Base-by-base conservation (phyloP, 108 stramenopile genomes). In the Stephanodiscus triporus region DNA sequence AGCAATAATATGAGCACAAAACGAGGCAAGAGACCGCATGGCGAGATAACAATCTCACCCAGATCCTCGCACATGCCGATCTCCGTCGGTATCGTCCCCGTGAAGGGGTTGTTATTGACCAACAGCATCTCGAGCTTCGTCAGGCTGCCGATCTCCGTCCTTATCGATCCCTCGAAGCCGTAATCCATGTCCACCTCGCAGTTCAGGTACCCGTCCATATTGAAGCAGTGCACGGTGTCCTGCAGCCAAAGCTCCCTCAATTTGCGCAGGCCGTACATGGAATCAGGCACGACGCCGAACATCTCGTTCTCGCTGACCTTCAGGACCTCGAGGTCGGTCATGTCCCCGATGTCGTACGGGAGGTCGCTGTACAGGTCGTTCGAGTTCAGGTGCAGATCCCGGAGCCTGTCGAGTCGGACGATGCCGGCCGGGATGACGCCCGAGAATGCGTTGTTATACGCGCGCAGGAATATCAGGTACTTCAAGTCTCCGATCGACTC, bases 371-470 rank as follows among this genome's bases (percentile, higher is more conserved):
- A 68, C 0, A 86, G 20, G n/a, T 40, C 36, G 34, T 84, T 85
- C 43, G 65, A 23, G 32, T 56, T 24, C 9, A 80, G 68, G 29
- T 70, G 53, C 16, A 80, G 9, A 20, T 80, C 75, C 9, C 69
- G 67, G 24, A 80, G 62, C 13, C 73, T 72, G 6, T 73, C 37
- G 11, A 85, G 81, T 0, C 68, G 49, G 30, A 56, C 58, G 0
- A 87, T 73, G 30, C 82, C 84, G 42, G 51, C 40, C 22, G 86
- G 84, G n/a, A 87, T 60, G 13, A 22, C 9, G 30, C 86, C 86
- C 9, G 63, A 54, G 56, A 86, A 71, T 6, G 20, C 3, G 57
- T 87, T 87, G 45, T 68, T 73, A 6, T 72, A 66, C 22, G 59
- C 78, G 37, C 66, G 66, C 2, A 80, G 61, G 64, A 73, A 68